A percentile compares a stretch with the other conserved stretches of the same genome.
phyloP scores from a whole-genome alignment of 2,329 filamentous ascomycete species.

The Kalmusia sp. region DNA sequence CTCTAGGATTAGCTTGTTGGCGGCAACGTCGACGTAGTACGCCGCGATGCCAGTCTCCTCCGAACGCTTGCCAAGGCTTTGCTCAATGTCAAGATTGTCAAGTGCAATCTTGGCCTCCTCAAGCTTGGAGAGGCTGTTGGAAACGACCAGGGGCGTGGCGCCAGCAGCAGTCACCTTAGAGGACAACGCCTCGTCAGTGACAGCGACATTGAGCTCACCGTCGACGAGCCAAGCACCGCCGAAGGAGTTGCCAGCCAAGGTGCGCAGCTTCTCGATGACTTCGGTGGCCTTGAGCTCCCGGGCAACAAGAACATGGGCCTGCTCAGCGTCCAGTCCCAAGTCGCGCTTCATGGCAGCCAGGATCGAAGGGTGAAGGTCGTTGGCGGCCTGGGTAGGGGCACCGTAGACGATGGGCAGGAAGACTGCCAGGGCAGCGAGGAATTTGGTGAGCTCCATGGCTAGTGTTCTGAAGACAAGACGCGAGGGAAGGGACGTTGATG shows the following conservation, averaged over 20 bases:
- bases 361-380: slow-evolving; percentile 50
- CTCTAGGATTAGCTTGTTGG: slow-evolving; percentile 53
- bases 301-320: slow-evolving; percentile 49
- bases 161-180: slow-evolving; percentile 47
- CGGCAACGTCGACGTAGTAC: slow-evolving; percentile 49
- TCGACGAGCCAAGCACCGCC: slow-evolving; percentile 51
- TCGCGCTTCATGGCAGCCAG: slow-evolving; percentile 55
- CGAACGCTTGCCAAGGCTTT: slow-evolving; percentile 29
- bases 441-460: slow-evolving; percentile 49
- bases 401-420: slow-evolving; percentile 52
- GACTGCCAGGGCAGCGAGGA: slow-evolving; percentile 48
- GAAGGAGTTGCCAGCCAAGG: slow-evolving; percentile 43
- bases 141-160: slow-evolving; percentile 42
- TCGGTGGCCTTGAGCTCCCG: slow-evolving; percentile 46
- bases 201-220: slow-evolving; percentile 46
- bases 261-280: slow-evolving; percentile 48
- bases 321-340: slow-evolving; percentile 48
- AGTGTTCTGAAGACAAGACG: slow-evolving; percentile 30
- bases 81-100: slow-evolving; percentile 44
- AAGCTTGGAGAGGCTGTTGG: slow-evolving; percentile 47
- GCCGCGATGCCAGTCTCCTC: slow-evolving; percentile 43
- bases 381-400: slow-evolving; percentile 46
- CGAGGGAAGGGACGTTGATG: slow-evolving; percentile 25
- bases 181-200: slow-evolving; percentile 48
- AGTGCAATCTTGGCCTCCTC: slow-evolving; percentile 48